These are phyloP conservation scores for Gillenia trifoliata DNA, from an alignment of 306 rosid genomes.

Conservation along the genomic window DNA sequence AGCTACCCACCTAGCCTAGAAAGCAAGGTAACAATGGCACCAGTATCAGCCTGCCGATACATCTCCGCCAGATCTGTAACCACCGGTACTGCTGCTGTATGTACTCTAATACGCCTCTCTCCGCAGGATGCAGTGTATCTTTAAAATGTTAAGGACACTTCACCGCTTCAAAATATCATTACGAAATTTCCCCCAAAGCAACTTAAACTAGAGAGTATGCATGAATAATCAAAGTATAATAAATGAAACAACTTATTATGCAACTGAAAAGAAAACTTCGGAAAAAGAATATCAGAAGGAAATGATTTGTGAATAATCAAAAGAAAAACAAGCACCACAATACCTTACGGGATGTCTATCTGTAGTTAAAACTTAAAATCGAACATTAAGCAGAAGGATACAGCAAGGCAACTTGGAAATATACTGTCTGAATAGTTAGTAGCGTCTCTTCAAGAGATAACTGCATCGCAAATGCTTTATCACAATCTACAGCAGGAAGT, in stretches of 20 bases:
- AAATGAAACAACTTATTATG: not conserved
- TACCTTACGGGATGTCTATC: not conserved
- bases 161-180: constrained; percentile 11
- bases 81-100: constrained; percentile 88
- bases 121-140: constrained; percentile 99
- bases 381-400: constrained; percentile 59
- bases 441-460: constrained; percentile 87
- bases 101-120: constrained; percentile 95
- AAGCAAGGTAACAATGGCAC: constrained; percentile 76
- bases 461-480: constrained; percentile 97
- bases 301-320: not conserved
- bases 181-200: not conserved
- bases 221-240: not conserved
- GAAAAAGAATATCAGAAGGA: not conserved
- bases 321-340: not conserved
- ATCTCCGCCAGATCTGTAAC: constrained; percentile 84
- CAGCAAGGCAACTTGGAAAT: constrained; percentile 97
- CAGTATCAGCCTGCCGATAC: constrained; percentile 89
- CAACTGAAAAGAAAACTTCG: not conserved
- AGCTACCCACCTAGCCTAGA: constrained; percentile 71
- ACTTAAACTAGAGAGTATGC: constrained; percentile 4
- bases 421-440: constrained; percentile 83
- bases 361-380: not conserved
- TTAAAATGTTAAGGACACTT: constrained; percentile 52
- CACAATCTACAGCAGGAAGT: constrained; percentile 98